Conservation (phyloP, 2,329 filamentous ascomycete genomes). For the Beauveria scarabaeidicola region DNA sequence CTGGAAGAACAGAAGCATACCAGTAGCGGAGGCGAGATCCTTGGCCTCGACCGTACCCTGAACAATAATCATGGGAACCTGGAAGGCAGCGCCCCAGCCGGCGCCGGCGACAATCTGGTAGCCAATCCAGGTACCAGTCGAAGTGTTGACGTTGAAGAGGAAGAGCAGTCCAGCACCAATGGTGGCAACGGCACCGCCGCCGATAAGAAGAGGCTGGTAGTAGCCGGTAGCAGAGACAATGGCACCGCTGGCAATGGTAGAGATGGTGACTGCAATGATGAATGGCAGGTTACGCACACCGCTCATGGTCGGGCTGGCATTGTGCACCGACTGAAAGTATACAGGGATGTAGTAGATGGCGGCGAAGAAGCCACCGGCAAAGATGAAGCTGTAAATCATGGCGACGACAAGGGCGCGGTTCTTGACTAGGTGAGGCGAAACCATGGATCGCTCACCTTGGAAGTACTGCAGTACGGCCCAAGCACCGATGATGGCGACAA, state of each 20-base stretch:
- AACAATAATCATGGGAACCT: conserved; percentile 43
- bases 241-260: conserved; percentile 30
- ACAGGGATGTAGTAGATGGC: conserved; percentile 33
- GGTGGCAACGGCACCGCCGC: conserved; percentile 34
- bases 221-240: conserved; percentile 31
- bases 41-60: conserved; percentile 31
- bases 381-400: conserved; percentile 30
- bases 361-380: conserved; percentile 28
- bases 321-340: conserved; percentile 29
- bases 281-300: conserved; percentile 32
- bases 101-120: conserved; percentile 44
- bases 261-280: conserved; percentile 33
- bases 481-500: conserved; percentile 18
- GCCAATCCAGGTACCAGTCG: conserved; percentile 40
- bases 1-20: conserved; percentile 41
- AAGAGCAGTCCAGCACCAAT: conserved; percentile 36
- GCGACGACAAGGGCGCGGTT: conserved; percentile 25
- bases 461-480: conserved; percentile 28
- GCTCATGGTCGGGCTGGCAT: conserved; percentile 24
- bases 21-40: conserved; percentile 39
- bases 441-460: conserved; percentile 32
- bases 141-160: conserved; percentile 29
- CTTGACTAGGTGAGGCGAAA: conserved; percentile 26
- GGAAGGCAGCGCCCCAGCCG: conserved; percentile 36
- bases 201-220: conserved; percentile 38